These are phyloP conservation scores for Hepatocystis sp. DNA, from an alignment of 169 alveolate species.

Conservation along the genomic window DNA sequence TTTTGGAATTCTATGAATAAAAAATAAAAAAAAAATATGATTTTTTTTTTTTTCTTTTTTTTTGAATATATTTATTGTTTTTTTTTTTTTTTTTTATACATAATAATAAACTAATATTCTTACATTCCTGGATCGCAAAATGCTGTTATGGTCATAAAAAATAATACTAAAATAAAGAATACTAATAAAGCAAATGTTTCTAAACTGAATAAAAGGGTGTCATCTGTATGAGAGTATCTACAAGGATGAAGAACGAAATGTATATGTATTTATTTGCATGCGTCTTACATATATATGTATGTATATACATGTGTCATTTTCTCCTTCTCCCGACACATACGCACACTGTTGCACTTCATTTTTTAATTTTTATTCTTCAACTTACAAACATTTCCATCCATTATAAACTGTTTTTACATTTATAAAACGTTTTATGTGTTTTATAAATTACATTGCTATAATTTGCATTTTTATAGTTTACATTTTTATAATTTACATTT, in stretches of 20 bases:
- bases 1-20: constrained; percentile 50
- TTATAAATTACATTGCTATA: too few relatives aligned
- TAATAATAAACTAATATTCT: constrained; percentile 10
- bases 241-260: neutral
- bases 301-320: neutral
- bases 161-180: constrained; percentile 53
- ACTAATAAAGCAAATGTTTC: constrained; percentile 8
- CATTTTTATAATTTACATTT: too few relatives aligned
- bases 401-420: too few relatives aligned
- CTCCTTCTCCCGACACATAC: too few relatives aligned
- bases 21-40: neutral
- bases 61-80: neutral
- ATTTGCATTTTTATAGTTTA: too few relatives aligned
- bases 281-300: neutral
- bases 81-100: constrained; percentile 8
- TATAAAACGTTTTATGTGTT: too few relatives aligned
- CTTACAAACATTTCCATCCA: too few relatives aligned
- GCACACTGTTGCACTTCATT: too few relatives aligned
- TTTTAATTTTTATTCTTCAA: too few relatives aligned
- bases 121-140: constrained; percentile 75
- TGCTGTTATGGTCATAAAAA: constrained; percentile 66
- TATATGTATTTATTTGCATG: neutral
- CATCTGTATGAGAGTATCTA: constrained; percentile 57
- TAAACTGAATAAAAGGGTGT: neutral
- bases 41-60: neutral